A percentile compares a stretch with the other conserved stretches of the same genome.
Conservation (phyloP, 257 asterid species). For the Petunia axillaris region DNA sequence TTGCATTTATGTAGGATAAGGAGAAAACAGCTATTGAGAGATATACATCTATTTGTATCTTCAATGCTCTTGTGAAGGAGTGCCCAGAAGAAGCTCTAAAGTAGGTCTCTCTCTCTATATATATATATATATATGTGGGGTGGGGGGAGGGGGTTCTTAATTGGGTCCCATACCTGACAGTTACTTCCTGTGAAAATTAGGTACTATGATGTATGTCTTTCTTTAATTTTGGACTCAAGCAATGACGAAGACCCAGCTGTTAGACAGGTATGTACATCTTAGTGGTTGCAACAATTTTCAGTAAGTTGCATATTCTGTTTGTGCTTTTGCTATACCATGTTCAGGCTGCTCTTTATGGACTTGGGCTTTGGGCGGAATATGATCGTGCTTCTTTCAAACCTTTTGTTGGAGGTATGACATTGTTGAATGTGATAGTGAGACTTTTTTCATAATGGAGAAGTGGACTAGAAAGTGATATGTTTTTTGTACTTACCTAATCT, state of each 20-base stretch:
- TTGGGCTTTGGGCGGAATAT: slow-evolving; percentile 85
- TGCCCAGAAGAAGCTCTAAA: slow-evolving; percentile 82
- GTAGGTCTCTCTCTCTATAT: slow-evolving; percentile 30
- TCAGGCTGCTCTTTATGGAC: slow-evolving; percentile 95
- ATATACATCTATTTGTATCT: slow-evolving; percentile 88
- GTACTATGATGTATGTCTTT: slow-evolving; percentile 85
- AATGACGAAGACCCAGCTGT: slow-evolving; percentile 85
- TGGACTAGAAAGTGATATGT: no score
- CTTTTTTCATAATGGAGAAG: no score
- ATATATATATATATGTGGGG: slow-evolving; percentile 21
- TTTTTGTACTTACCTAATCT: no score
- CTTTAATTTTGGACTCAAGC: slow-evolving; percentile 94
- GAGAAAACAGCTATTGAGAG: slow-evolving; percentile 93
- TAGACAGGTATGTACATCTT: slow-evolving; percentile 63
- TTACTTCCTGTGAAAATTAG: slow-evolving; percentile 40
- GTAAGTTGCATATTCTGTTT: neutral
- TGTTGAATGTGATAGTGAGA: neutral
- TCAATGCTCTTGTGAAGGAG: slow-evolving; percentile 95
- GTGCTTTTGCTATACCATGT: slow-evolving; percentile 29
- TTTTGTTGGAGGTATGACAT: slow-evolving; percentile 73
- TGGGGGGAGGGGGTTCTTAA: slow-evolving; percentile 18
- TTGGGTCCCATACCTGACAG: slow-evolving; percentile 12
- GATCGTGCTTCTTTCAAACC: slow-evolving; percentile 84
- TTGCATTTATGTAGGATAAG: slow-evolving; percentile 58
- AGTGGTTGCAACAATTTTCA: neutral